Conservation (phyloP, 1,284 basidiomycete genomes). For the Pseudozyma tsukubaensis region DNA sequence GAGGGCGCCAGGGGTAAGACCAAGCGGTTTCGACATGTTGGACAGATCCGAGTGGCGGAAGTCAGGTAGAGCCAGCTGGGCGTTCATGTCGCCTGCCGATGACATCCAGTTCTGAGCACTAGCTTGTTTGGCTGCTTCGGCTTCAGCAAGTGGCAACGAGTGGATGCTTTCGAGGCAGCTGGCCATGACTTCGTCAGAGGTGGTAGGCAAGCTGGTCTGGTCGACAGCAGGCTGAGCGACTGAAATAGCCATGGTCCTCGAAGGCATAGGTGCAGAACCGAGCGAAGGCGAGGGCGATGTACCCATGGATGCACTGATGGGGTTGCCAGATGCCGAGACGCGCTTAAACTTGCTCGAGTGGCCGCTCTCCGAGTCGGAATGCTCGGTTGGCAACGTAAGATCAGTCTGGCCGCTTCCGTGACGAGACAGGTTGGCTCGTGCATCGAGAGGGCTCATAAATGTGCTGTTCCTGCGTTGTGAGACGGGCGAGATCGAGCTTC, state of each 20-base stretch:
- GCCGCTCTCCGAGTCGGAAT: conserved; percentile 20
- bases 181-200: conserved; percentile 30
- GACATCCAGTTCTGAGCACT: conserved; percentile 32
- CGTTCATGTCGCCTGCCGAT: conserved; percentile 13
- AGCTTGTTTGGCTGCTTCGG: conserved; percentile 11
- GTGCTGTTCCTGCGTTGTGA: conserved; percentile 22
- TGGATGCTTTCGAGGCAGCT: conserved; percentile 48
- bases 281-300: conserved; percentile 15
- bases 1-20: conserved; percentile 36
- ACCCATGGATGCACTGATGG: neutral
- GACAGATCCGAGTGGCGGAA: conserved; percentile 27
- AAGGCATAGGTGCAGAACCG: conserved; percentile 15
- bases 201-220: neutral
- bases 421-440: conserved; percentile 23
- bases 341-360: conserved; percentile 21
- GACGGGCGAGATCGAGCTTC: conserved; percentile 21
- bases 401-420: conserved; percentile 45
- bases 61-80: conserved; percentile 32
- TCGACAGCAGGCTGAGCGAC: neutral
- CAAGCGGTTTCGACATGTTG: conserved; percentile 27
- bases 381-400: conserved; percentile 33
- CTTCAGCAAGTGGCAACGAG: conserved; percentile 15
- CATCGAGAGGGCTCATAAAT: conserved; percentile 19
- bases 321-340: neutral
- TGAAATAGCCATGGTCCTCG: conserved; percentile 9